These are phyloP conservation scores for Aspergillus fischeri DNA, from an alignment of 2,329 filamentous ascomycete species.

Conservation along the genomic window DNA sequence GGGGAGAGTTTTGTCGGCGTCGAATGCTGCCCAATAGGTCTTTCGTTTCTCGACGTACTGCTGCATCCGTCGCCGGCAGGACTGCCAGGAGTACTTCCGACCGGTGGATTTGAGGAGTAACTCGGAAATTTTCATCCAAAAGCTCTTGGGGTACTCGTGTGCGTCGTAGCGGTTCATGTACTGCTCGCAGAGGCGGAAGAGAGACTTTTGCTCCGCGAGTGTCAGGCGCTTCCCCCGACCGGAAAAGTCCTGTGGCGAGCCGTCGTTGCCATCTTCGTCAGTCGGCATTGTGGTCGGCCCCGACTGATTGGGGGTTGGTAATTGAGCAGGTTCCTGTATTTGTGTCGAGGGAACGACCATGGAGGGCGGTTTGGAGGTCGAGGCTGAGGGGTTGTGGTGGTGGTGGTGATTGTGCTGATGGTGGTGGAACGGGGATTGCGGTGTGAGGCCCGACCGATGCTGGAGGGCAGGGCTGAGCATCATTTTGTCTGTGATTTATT, in stretches of 20 bases:
- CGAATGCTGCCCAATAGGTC: conserved; percentile 6
- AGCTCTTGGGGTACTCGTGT: conserved; percentile 13
- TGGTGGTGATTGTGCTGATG: neutral
- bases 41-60: conserved; percentile 13
- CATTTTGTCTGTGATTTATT: neutral
- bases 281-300: neutral
- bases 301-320: conserved; percentile 4
- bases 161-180: conserved; percentile 14
- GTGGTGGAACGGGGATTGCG: conserved; percentile 3
- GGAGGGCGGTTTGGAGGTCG: conserved; percentile 4
- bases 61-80: conserved; percentile 23
- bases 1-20: conserved; percentile 2
- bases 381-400: conserved; percentile 1
- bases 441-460: conserved; percentile 6
- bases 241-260: neutral
- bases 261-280: neutral
- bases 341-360: neutral
- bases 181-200: conserved; percentile 15
- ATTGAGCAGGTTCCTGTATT: neutral
- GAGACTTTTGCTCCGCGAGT: conserved; percentile 12
- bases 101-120: conserved; percentile 12
- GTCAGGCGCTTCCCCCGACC: conserved; percentile 13
- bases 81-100: conserved; percentile 27
- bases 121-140: conserved; percentile 20
- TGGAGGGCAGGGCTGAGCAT: neutral